Conservation (phyloP, 768 basidiomycete genomes). For the Grammothele lineata region DNA sequence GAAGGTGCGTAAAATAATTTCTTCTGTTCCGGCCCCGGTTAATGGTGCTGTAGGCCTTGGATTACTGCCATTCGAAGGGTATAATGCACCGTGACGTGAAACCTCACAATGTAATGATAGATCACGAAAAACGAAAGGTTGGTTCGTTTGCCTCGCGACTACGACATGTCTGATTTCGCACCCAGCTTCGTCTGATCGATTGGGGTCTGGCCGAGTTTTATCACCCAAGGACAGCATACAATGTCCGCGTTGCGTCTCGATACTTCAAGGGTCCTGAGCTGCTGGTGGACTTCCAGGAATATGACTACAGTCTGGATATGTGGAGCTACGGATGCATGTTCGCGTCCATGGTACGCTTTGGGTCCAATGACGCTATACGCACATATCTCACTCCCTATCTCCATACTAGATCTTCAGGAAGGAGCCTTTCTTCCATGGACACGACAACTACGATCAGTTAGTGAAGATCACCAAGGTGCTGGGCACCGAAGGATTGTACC, state of each 20-base stretch:
- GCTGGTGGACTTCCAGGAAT: conserved; percentile 96
- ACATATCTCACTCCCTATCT: no score
- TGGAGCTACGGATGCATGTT: conserved; percentile 99
- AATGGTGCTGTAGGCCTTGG: conserved; percentile 61
- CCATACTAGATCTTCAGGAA: conserved; percentile 90
- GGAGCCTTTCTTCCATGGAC: conserved; percentile 98
- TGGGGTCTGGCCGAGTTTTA: conserved; percentile 99
- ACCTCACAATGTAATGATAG: conserved; percentile 99
- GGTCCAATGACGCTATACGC: no score
- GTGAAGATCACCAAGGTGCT: conserved; percentile 98
- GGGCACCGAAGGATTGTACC: conserved; percentile 91
- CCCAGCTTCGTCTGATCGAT: conserved; percentile 89
- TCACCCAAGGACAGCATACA: conserved; percentile 96
- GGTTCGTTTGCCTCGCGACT: not conserved
- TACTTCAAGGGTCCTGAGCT: conserved; percentile 99
- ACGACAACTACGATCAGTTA: conserved; percentile 97
- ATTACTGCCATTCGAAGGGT: conserved; percentile 97
- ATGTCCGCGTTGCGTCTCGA: conserved; percentile 93
- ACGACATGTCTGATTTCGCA: not conserved
- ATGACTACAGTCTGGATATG: conserved; percentile 97
- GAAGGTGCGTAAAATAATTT: conserved; percentile 53
- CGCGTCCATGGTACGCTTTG: conserved; percentile 81
- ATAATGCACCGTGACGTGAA: conserved; percentile 99
- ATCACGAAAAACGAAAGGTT: conserved; percentile 94
- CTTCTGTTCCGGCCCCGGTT: not conserved